phyloP scores from a whole-genome alignment of 768 basidiomycete genomes.

The Postia placenta region DNA sequence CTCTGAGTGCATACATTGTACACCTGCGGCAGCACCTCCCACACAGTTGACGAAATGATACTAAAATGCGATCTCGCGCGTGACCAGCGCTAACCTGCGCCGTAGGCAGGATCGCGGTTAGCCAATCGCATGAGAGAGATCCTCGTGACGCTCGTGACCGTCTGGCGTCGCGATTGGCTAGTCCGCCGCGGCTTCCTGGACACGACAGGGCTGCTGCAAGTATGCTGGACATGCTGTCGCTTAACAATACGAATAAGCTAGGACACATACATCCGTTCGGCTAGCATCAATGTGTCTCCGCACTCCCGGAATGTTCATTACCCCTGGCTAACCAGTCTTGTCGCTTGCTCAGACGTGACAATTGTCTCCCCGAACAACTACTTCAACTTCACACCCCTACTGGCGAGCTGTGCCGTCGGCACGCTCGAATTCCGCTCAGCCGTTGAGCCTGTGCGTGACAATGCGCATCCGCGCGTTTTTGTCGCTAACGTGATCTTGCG shows the following conservation, averaged over 20 bases:
- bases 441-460: slow-evolving; percentile 61
- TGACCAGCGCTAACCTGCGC: not conserved
- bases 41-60: too few relatives aligned
- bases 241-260: not conserved
- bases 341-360: slow-evolving; percentile 47
- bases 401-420: slow-evolving; percentile 71
- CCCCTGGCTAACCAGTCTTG: too few relatives aligned
- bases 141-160: too few relatives aligned
- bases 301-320: not conserved
- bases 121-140: too few relatives aligned
- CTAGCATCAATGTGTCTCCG: not conserved
- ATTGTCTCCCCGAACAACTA: slow-evolving; percentile 61
- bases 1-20: too few relatives aligned
- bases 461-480: too few relatives aligned
- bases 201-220: too few relatives aligned
- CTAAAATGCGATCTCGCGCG: too few relatives aligned
- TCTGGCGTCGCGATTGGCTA: too few relatives aligned
- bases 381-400: slow-evolving; percentile 64
- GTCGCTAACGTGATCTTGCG: not conserved
- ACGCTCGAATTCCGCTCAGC: slow-evolving; percentile 80
- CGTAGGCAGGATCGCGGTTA: too few relatives aligned
- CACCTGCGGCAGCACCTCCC: too few relatives aligned
- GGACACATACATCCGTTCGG: not conserved
- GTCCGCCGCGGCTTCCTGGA: too few relatives aligned
- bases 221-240: not conserved